Evolutionary conservation across 768 basidiomycete genomes (phyloP).

Genomic region (Panaeolus cyanescens): DNA sequence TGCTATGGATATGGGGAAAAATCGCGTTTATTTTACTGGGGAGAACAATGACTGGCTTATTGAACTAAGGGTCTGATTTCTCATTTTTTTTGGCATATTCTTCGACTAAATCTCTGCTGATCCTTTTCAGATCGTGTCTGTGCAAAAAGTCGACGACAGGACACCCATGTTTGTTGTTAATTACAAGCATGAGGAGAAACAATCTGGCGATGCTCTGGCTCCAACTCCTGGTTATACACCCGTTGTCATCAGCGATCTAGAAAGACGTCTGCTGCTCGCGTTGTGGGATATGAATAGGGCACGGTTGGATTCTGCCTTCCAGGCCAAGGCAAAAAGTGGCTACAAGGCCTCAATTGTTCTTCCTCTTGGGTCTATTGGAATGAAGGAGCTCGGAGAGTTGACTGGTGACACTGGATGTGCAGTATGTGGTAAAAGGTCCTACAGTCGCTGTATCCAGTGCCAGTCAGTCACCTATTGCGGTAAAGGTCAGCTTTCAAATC

Average conservation of each 20-base stretch:
- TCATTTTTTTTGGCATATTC: neutral
- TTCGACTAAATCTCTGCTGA: neutral
- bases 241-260: slow-evolving; percentile 24
- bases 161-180: slow-evolving; percentile 26
- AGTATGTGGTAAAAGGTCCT: slow-evolving; percentile 36
- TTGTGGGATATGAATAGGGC: slow-evolving; percentile 30
- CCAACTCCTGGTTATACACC: slow-evolving; percentile 9
- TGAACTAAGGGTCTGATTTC: slow-evolving; percentile 18
- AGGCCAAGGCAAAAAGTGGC: slow-evolving; percentile 19
- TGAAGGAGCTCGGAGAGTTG: slow-evolving; percentile 38
- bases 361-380: slow-evolving; percentile 34
- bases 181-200: slow-evolving; percentile 24
- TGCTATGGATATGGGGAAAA: slow-evolving; percentile 15
- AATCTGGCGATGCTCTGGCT: slow-evolving; percentile 15
- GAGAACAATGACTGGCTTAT: slow-evolving; percentile 21
- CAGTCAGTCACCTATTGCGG: slow-evolving; percentile 37
- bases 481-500: slow-evolving; percentile 22
- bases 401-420: slow-evolving; percentile 35
- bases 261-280: slow-evolving; percentile 33
- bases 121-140: slow-evolving; percentile 22
- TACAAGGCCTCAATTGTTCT: slow-evolving; percentile 34
- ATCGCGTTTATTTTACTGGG: slow-evolving; percentile 21
- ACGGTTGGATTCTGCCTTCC: slow-evolving; percentile 20
- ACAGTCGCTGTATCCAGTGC: slow-evolving; percentile 36
- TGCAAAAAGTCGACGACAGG: slow-evolving; percentile 20